Percentiles rank a stretch among this genome's conserved stretches.
Conservation (phyloP, 2,329 filamentous ascomycete genomes). For the Pestalotiopsis sp. region DNA sequence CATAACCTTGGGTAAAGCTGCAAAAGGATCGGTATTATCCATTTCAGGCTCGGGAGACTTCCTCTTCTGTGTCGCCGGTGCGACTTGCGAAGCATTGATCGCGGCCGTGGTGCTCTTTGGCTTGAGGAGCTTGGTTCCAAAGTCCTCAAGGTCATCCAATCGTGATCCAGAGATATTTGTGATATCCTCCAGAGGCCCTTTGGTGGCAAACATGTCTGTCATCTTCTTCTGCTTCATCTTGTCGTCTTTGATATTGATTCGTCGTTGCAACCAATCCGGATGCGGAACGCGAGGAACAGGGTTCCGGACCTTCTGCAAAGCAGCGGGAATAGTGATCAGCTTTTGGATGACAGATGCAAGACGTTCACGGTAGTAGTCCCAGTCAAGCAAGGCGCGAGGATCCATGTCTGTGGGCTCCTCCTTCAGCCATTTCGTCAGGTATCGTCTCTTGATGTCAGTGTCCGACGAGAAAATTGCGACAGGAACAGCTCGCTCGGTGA, state of each 20-base stretch:
- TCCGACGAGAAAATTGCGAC: conserved; percentile 98
- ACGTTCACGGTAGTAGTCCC: conserved; percentile 96
- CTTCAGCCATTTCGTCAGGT: conserved; percentile 92
- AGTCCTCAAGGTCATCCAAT: conserved; percentile 78
- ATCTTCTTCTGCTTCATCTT: conserved; percentile 99
- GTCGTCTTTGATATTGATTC: conserved; percentile 95
- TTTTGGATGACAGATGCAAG: conserved; percentile 98
- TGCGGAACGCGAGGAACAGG: conserved; percentile 92
- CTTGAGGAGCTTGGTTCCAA: conserved; percentile 69
- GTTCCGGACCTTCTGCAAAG: conserved; percentile 91
- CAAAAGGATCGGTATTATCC: conserved; percentile 76
- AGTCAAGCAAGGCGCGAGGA: conserved; percentile 86
- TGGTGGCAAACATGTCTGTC: conserved; percentile 79
- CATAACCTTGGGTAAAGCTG: conserved; percentile 80
- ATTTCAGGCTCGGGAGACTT: conserved; percentile 70
- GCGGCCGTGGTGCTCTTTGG: conserved; percentile 59
- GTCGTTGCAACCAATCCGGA: conserved; percentile 92
- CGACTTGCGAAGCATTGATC: conserved; percentile 58
- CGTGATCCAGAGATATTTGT: conserved; percentile 61
- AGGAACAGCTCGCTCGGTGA: conserved; percentile 91
- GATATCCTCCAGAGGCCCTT: conserved; percentile 74
- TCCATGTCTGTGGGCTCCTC: conserved; percentile 92
- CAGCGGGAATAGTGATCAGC: conserved; percentile 96
- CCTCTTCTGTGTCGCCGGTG: conserved; percentile 63
- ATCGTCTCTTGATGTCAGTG: conserved; percentile 82